Base-by-base conservation (phyloP, 257 asterid species). In the Dorcoceras hygrometricum region DNA sequence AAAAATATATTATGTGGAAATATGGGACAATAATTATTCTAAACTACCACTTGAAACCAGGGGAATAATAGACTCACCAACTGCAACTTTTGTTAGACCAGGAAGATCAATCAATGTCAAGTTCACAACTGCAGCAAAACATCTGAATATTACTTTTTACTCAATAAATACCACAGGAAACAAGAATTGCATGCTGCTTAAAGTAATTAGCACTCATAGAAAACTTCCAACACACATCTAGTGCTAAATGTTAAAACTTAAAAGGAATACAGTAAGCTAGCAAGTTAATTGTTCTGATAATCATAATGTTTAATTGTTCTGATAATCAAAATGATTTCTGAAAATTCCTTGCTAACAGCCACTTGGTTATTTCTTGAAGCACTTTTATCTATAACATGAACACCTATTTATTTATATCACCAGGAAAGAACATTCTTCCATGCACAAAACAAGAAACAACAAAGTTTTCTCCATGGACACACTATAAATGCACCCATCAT, bases 31-130 rank as follows among this genome's bases (percentile, higher is more conserved):
- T 60, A 70, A 63, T 18, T 25, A 36, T 62, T 65, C 43, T 46
- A 76, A 65, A 57, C 34, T 28, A 32, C 59, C 26, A 58, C 9
- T 36, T 46, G 23, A 34, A 66, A 32, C 12, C 20, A 63, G 57
- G 19, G 19, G 29, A 57, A n/a, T n/a, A n/a, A n/a, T 31, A 20
- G 39, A 63, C 89, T 74, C 70, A 86, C 92, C 92, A 73, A 86
- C 65, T 61, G 92, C 89, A 50, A 86, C 92, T 78, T 86, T 86
- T 3, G 89, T 86, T 29, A 86, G 84, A 23, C 89, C 89, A 56
- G 92, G 92, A 70, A 86, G 89, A 86, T 86, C 92, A 25, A 86
- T 83, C 78, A 86, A 73, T 12, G 92, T 86, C 78, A 83, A 70
- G 70, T 86, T 83, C 72, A 86, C 92, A 67, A 83, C 89, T 86